Evolutionary conservation across 2,329 filamentous ascomycete species (phyloP).

Genomic region (Rhynchosporium graminicola): DNA sequence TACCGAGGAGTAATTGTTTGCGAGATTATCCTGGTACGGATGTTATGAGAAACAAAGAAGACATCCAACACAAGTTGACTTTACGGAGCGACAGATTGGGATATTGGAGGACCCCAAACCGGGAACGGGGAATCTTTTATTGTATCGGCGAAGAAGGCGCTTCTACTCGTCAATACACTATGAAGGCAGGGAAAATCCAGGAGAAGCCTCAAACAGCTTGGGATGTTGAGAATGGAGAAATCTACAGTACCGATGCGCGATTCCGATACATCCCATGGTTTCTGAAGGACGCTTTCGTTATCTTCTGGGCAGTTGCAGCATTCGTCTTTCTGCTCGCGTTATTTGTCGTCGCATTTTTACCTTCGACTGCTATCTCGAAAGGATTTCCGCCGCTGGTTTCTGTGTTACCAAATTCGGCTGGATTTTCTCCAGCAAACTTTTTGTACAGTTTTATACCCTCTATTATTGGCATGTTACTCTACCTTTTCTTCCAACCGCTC

Average conservation of each 20-base stretch:
- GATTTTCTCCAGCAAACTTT: conserved; percentile 87
- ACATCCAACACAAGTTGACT: conserved; percentile 55
- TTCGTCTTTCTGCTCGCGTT: conserved; percentile 67
- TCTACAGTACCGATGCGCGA: conserved; percentile 46
- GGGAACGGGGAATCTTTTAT: conserved; percentile 69
- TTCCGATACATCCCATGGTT: conserved; percentile 77
- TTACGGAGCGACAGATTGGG: conserved; percentile 73
- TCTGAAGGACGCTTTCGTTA: conserved; percentile 65
- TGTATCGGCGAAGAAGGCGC: conserved; percentile 68
- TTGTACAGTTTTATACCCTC: conserved; percentile 78
- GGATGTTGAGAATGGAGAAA: conserved; percentile 33
- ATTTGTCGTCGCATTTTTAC: conserved; percentile 76
- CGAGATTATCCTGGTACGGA: conserved; percentile 71
- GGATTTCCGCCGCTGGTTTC: conserved; percentile 73
- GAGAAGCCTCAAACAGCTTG: conserved; percentile 40
- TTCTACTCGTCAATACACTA: conserved; percentile 52
- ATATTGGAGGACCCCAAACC: conserved; percentile 76
- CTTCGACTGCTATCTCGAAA: conserved; percentile 60
- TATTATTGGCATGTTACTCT: conserved; percentile 65
- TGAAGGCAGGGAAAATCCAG: conserved; percentile 48
- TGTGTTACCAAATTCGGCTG: conserved; percentile 58
- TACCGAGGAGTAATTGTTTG: conserved; percentile 78
- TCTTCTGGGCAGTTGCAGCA: conserved; percentile 63
- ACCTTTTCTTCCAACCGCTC: conserved; percentile 65
- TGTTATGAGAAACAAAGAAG: conserved; percentile 52